A percentile compares a stretch with the other conserved stretches of the same genome.
phyloP scores from a whole-genome alignment of 352 stramenopile species.

The Lagenidium giganteum region DNA sequence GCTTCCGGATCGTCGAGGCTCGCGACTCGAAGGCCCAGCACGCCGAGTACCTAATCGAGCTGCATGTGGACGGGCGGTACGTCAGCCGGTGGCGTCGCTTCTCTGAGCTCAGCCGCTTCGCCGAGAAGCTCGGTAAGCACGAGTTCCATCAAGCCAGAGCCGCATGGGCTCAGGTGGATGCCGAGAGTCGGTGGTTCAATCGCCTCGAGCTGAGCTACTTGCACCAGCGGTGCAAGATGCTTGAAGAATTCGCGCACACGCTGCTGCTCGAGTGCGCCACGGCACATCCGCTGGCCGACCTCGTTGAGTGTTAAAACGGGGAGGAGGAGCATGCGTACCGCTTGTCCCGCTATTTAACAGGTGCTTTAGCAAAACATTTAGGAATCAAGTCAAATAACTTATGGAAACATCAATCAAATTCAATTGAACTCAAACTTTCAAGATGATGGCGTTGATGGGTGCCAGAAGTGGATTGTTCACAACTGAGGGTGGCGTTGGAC shows the following conservation, averaged over 20 bases:
- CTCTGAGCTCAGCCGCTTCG: slow-evolving; percentile 66
- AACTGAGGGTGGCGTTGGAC: too few relatives aligned
- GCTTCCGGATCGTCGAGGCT: slow-evolving; percentile 74
- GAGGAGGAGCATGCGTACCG: too few relatives aligned
- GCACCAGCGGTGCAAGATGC: slow-evolving; percentile 67
- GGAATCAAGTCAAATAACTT: too few relatives aligned
- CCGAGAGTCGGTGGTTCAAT: slow-evolving; percentile 73
- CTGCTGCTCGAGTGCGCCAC: slow-evolving; percentile 71
- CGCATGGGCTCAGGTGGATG: slow-evolving; percentile 55
- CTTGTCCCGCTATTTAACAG: too few relatives aligned
- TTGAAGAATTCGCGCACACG: slow-evolving; percentile 73
- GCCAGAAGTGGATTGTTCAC: too few relatives aligned
- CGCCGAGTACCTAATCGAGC: slow-evolving; percentile 78
- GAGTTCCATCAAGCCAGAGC: slow-evolving; percentile 49
- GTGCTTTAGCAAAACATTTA: too few relatives aligned
- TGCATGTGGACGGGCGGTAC: slow-evolving; percentile 70
- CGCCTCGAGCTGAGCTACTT: slow-evolving; percentile 79
- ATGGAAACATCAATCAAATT: too few relatives aligned
- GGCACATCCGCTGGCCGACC: slow-evolving; percentile 62
- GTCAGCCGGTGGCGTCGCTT: slow-evolving; percentile 73
- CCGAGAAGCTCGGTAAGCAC: slow-evolving; percentile 39
- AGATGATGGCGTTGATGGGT: too few relatives aligned
- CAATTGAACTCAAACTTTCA: too few relatives aligned
- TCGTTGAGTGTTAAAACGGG: slow-evolving; percentile 53
- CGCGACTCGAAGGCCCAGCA: slow-evolving; percentile 42